A percentile compares a stretch with the other conserved stretches of the same genome.
Conservation (phyloP, 2,329 filamentous ascomycete genomes). For the Pyrenochaeta sp. region DNA sequence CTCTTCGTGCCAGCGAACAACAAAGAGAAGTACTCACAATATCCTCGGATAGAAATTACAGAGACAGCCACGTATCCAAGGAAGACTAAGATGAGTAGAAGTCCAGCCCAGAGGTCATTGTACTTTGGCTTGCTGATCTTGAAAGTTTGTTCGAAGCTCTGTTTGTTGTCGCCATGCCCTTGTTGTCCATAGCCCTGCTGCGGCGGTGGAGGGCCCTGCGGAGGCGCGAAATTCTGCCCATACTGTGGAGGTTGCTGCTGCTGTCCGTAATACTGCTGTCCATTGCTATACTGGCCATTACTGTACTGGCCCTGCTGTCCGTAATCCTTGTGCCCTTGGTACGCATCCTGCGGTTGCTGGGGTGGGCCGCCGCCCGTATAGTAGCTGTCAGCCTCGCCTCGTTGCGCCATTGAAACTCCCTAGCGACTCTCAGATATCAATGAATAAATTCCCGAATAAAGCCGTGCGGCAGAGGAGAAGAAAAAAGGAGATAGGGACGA, state of each 20-base stretch:
- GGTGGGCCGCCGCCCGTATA: constrained; percentile 40
- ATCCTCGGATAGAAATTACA: constrained; percentile 77
- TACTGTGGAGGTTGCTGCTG: constrained; percentile 42
- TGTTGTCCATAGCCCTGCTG: constrained; percentile 36
- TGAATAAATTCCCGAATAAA: too few relatives aligned
- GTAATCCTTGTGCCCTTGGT: constrained; percentile 2
- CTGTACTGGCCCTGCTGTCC: constrained; percentile 25
- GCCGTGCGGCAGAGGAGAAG: constrained; percentile 1
- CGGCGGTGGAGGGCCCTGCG: constrained; percentile 29
- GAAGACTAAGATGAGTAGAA: constrained; percentile 76
- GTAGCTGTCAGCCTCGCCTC: constrained; percentile 49
- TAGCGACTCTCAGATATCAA: too few relatives aligned
- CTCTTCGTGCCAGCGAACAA: background rate
- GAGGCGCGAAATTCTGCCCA: constrained; percentile 38
- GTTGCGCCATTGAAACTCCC: constrained; percentile 40
- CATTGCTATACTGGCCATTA: constrained; percentile 31
- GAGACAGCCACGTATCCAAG: constrained; percentile 79
- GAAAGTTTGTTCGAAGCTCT: constrained; percentile 80
- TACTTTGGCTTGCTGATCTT: constrained; percentile 83
- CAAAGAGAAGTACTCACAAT: constrained; percentile 51
- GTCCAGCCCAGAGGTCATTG: constrained; percentile 88
- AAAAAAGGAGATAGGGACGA: constrained; percentile 2
- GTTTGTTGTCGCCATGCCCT: constrained; percentile 51
- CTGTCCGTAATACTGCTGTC: constrained; percentile 31
- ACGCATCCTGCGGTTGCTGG: constrained; percentile 20